Base-by-base conservation (phyloP, 768 basidiomycete species). In the Pholiota conissans region DNA sequence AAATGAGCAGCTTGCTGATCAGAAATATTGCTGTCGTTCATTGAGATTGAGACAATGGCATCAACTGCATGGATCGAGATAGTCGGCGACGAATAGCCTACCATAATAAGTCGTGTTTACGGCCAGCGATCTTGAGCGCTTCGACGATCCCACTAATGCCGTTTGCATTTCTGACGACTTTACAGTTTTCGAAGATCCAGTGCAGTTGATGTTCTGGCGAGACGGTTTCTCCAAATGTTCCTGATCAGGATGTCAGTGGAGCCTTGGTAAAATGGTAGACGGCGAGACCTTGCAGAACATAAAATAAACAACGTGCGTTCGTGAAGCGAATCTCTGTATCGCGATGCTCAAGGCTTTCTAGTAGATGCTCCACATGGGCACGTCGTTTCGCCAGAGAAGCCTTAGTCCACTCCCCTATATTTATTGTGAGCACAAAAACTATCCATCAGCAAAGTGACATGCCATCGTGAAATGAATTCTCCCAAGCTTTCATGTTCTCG, bases 161-260 rank as follows among this genome's bases (percentile, higher is more conserved):
- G 71, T 96, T 93, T 0, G 88, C 88, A 20, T 81, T 78, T 49
- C 94, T 84, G 1, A 98, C 87, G 18, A 91, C 78, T 69, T 90
- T 93, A 69, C 90, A 91, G 69, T 98, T 96, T 71, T 96, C 90
- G 59, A 95, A 90, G 64, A 99, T 91, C 89, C 94, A 95, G 62
- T 95, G 92, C 35, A 98, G 76, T 69, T 99, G 96, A 69, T 96
- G 89, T 68, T 98, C 94, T 0, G 94, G 91, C 20, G 93, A 93
- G 9, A 84, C 84, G 0, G 94, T 93, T 71, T 97, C 95, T 3
- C 87, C 89, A 66, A 96, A 97, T 4, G 91, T 90, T 32, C 94
- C 94, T 95, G 45, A 29, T 16, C 30, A 18, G n/a, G 20, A 14
- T 24, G 20, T 30, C 49, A 39, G 26, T 32, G 29, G 14, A 52